Evolutionary conservation across 2,329 filamentous ascomycete species (phyloP).

Genomic region (Colletotrichum tropicicola): DNA sequence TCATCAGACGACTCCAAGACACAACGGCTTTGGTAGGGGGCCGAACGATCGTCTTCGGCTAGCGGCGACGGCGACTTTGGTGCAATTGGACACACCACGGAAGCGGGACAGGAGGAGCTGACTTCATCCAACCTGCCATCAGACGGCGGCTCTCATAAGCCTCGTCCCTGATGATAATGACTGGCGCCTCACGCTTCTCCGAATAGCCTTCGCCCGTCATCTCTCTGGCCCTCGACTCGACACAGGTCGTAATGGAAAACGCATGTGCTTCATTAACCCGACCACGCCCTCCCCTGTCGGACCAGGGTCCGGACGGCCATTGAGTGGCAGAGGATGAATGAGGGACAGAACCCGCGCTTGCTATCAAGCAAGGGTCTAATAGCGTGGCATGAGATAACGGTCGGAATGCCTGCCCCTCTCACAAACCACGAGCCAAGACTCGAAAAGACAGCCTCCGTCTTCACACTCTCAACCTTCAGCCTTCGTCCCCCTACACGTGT

Average conservation of each 20-base stretch:
- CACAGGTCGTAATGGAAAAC: constrained; percentile 1
- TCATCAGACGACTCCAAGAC: constrained; percentile 12
- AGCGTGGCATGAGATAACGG: constrained; percentile 18
- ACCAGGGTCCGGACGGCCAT: background rate
- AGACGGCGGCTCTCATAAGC: too few relatives aligned
- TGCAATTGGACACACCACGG: too few relatives aligned
- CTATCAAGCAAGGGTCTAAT: constrained; percentile 11
- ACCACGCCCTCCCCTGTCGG: background rate
- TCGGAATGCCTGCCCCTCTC: background rate
- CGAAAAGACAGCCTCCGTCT: too few relatives aligned
- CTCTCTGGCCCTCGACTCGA: background rate
- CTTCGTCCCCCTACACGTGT: too few relatives aligned
- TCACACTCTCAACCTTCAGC: background rate
- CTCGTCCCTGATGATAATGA: background rate
- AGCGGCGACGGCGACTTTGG: too few relatives aligned
- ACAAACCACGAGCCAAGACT: too few relatives aligned
- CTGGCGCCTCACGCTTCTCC: background rate
- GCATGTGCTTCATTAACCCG: constrained; percentile 4
- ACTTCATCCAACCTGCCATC: background rate
- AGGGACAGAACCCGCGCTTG: constrained; percentile 3
- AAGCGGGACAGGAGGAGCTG: too few relatives aligned
- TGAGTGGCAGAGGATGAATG: constrained; percentile 9
- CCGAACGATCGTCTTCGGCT: background rate
- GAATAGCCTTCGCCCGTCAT: background rate
- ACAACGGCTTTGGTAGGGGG: background rate